These are phyloP conservation scores for Malassezia obtusa DNA, from an alignment of 1,284 basidiomycete species.

Conservation along the genomic window DNA sequence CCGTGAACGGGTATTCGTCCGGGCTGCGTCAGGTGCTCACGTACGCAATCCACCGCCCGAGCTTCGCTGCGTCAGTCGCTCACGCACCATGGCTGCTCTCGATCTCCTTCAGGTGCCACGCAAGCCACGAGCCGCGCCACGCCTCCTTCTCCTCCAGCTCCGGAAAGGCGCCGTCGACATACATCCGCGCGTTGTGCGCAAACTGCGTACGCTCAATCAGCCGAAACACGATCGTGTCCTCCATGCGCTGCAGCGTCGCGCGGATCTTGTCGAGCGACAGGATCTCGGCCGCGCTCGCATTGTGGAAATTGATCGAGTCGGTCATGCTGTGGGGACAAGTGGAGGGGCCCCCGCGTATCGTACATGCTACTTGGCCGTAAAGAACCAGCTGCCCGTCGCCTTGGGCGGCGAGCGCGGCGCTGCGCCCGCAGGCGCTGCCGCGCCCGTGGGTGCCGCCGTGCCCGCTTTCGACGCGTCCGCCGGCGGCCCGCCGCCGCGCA, in stretches of 20 bases:
- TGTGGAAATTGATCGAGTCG: conserved; percentile 33
- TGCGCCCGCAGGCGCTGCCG: too few species aligned
- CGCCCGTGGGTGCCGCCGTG: too few species aligned
- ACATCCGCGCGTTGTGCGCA: conserved; percentile 83
- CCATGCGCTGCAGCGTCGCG: conserved; percentile 73
- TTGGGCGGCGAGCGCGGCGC: conserved; percentile 1
- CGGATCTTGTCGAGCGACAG: conserved; percentile 77
- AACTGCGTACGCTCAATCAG: conserved; percentile 91
- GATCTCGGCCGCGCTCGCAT: conserved; percentile 47
- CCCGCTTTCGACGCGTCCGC: too few species aligned
- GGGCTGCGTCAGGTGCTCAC: conserved; percentile 51
- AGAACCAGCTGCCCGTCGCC: conserved; percentile 10
- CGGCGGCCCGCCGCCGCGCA: conserved; percentile 63
- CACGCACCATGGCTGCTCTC: conserved; percentile 77
- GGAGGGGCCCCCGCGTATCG: not conserved
- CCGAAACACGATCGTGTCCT: conserved; percentile 96
- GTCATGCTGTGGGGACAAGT: conserved; percentile 2
- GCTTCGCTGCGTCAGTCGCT: conserved; percentile 14
- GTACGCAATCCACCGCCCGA: conserved; percentile 23
- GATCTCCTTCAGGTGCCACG: conserved; percentile 92
- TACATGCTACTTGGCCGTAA: conserved; percentile 6
- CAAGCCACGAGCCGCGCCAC: conserved; percentile 79
- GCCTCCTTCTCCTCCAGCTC: conserved; percentile 57
- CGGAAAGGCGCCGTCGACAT: conserved; percentile 67
- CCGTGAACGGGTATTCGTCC: conserved; percentile 92